phyloP scores from a whole-genome alignment of 2,329 filamentous ascomycete genomes.

The Didymella arachidicola region DNA sequence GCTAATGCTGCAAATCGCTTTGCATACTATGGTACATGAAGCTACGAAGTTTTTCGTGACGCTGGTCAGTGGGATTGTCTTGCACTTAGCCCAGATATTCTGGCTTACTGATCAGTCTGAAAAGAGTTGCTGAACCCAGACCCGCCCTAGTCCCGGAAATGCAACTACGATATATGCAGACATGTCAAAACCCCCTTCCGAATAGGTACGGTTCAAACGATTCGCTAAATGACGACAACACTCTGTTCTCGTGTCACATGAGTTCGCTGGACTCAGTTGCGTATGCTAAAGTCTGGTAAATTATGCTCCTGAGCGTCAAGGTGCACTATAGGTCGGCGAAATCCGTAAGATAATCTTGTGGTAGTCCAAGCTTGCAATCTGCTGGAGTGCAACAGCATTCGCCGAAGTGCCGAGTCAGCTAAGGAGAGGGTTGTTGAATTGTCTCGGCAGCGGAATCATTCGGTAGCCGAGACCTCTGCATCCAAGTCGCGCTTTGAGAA shows the following conservation, averaged over 20 bases:
- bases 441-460: slow-evolving; percentile 2
- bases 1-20: no score
- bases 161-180: no score
- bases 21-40: no score
- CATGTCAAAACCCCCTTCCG: no score
- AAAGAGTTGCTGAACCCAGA: no score
- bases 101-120: no score
- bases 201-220: no score
- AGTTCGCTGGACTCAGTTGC: background rate
- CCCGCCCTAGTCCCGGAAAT: no score
- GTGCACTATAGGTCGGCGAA: background rate
- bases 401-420: slow-evolving; percentile 2
- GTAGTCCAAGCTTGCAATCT: background rate
- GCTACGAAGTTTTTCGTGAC: no score
- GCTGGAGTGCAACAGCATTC: background rate
- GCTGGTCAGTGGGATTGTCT: no score
- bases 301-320: background rate
- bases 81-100: no score
- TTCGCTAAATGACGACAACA: background rate
- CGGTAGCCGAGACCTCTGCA: background rate
- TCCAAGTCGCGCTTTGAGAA: background rate
- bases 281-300: background rate
- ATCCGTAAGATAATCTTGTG: background rate
- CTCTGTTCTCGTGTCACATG: background rate
- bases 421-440: background rate